Percentiles rank a stretch among this genome's conserved stretches.
Conservation (phyloP, 2,329 filamentous ascomycete species). For the Calonectria henricotiae region DNA sequence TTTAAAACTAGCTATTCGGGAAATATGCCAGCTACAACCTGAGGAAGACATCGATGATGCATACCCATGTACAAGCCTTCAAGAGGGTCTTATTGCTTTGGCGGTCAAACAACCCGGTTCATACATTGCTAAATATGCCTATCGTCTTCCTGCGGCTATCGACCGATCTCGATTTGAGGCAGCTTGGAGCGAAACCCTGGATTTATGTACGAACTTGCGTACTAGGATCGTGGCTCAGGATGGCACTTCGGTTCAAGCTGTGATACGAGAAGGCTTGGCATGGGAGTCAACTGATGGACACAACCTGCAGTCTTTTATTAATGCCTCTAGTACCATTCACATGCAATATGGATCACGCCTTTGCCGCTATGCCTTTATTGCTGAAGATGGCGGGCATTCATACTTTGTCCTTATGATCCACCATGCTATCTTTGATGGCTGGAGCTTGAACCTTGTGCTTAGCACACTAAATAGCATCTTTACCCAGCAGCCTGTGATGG, state of each 20-base stretch:
- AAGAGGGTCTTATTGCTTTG: constrained; percentile 56
- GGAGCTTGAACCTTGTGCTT: constrained; percentile 24
- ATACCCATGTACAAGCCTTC: constrained; percentile 58
- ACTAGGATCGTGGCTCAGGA: constrained; percentile 7
- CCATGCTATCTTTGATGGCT: constrained; percentile 25
- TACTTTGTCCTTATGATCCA: constrained; percentile 23
- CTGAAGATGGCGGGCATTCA: background rate
- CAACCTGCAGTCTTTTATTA: constrained; percentile 2
- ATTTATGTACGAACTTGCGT: constrained; percentile 25
- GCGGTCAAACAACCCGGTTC: constrained; percentile 33
- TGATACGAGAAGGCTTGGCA: background rate
- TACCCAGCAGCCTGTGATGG: background rate
- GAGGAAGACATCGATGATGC: constrained; percentile 51
- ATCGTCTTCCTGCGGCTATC: constrained; percentile 4
- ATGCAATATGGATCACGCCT: constrained; percentile 23
- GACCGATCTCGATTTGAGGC: constrained; percentile 14
- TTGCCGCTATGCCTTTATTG: constrained; percentile 18
- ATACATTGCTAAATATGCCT: constrained; percentile 34
- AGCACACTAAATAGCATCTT: background rate
- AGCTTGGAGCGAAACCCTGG: constrained; percentile 12
- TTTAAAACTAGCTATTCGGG: constrained; percentile 1
- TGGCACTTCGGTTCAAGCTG: constrained; percentile 10
- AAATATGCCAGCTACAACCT: constrained; percentile 3
- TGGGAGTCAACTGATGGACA: constrained; percentile 15
- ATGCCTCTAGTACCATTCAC: background rate